Evolutionary conservation across 495 filamentous ascomycete species (phyloP).

Genomic region (Monascus purpureus): DNA sequence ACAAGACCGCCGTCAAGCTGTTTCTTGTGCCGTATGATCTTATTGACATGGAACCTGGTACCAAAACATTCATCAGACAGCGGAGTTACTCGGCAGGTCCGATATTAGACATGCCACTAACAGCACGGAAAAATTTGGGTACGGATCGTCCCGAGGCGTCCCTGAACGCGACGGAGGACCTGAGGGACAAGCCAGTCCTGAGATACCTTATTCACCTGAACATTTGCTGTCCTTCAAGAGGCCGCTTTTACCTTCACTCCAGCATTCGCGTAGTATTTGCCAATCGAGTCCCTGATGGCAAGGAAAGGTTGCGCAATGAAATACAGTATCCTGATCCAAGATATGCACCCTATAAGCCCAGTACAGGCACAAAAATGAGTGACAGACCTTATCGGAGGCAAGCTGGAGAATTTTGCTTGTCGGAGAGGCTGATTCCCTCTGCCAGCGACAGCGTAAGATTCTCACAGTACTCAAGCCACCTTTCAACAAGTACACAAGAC

Average conservation of each 20-base stretch:
- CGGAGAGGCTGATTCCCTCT: slow-evolving; percentile 3
- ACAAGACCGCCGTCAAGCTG: slow-evolving; percentile 90
- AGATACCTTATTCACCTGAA: slow-evolving; percentile 91
- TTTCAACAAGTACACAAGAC: neutral
- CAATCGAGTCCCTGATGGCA: slow-evolving; percentile 92
- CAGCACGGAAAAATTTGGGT: slow-evolving; percentile 34
- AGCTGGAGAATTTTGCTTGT: slow-evolving; percentile 38
- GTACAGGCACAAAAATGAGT: slow-evolving; percentile 24
- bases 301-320: slow-evolving; percentile 86
- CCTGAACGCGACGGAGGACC: slow-evolving; percentile 25
- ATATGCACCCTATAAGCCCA: slow-evolving; percentile 71
- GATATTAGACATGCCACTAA: slow-evolving; percentile 55
- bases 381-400: slow-evolving; percentile 44
- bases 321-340: slow-evolving; percentile 78
- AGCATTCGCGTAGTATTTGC: slow-evolving; percentile 92
- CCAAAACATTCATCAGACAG: slow-evolving; percentile 94
- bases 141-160: slow-evolving; percentile 29
- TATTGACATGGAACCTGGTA: slow-evolving; percentile 85
- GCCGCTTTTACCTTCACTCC: slow-evolving; percentile 83
- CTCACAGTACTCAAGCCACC: neutral
- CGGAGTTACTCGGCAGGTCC: slow-evolving; percentile 85
- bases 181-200: slow-evolving; percentile 60
- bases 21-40: slow-evolving; percentile 95
- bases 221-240: slow-evolving; percentile 74
- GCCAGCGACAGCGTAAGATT: slow-evolving; percentile 1